Conservation (phyloP, 108 stramenopile genomes). For the Chaetoceros muelleri region DNA sequence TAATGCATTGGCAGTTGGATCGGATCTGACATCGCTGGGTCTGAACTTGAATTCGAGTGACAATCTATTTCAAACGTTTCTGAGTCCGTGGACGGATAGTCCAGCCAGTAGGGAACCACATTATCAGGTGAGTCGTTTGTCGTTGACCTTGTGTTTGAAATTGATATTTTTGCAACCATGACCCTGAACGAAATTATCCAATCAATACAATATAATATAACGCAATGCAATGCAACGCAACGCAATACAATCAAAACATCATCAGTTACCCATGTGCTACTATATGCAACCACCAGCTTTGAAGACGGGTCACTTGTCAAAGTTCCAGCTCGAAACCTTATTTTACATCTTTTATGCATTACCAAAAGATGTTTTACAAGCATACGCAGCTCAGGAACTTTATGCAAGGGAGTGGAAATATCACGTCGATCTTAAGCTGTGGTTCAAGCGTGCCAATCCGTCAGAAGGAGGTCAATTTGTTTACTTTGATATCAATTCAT, state of each 20-base stretch:
- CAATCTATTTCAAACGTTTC: conserved; percentile 86
- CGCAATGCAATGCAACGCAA: too few species aligned
- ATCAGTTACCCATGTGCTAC: conserved; percentile 90
- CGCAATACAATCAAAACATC: too few species aligned
- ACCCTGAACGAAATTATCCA: not conserved
- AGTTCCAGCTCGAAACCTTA: conserved; percentile 96
- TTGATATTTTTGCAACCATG: not conserved
- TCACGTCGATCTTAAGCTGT: conserved; percentile 91
- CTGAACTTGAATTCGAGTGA: conserved; percentile 91
- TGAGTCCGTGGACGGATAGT: conserved; percentile 87
- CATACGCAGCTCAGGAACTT: conserved; percentile 95
- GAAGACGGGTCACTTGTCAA: conserved; percentile 86
- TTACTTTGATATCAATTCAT: conserved; percentile 85
- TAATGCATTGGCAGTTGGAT: conserved; percentile 87
- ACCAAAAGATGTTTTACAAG: conserved; percentile 94
- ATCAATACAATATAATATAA: not conserved
- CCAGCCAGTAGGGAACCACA: conserved; percentile 83
- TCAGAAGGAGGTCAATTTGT: conserved; percentile 74
- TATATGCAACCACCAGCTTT: conserved; percentile 89
- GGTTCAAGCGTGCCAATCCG: conserved; percentile 83
- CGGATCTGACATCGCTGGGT: conserved; percentile 91
- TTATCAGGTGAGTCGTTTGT: conserved; percentile 62
- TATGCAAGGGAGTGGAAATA: conserved; percentile 96
- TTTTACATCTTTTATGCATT: conserved; percentile 98
- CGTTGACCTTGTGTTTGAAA: not conserved